These are phyloP conservation scores for Botrytis hyacinthi DNA, from an alignment of 2,329 filamentous ascomycete species.

Conservation along the genomic window DNA sequence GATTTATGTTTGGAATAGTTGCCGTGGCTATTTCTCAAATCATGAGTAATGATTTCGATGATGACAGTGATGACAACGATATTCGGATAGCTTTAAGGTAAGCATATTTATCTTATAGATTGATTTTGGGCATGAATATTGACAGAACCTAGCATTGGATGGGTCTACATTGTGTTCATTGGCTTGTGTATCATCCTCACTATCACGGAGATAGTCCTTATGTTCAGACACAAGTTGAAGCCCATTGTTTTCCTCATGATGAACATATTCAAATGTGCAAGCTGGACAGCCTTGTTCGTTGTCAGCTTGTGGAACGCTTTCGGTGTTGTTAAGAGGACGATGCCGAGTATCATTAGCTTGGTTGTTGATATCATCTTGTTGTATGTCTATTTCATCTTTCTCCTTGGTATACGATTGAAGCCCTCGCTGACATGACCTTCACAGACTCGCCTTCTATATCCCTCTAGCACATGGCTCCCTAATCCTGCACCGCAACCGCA, in stretches of 20 bases:
- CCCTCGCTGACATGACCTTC: not conserved
- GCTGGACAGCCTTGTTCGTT: conserved; percentile 29
- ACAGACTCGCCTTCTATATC: conserved; percentile 31
- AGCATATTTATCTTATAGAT: not conserved
- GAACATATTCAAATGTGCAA: conserved; percentile 28
- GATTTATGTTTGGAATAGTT: not conserved
- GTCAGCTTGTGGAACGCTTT: conserved; percentile 23
- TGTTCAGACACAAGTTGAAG: conserved; percentile 29
- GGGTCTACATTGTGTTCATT: conserved; percentile 3
- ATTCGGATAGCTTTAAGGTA: not conserved
- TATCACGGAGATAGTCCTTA: conserved; percentile 32
- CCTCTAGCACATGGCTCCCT: conserved; percentile 33
- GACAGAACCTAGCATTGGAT: conserved; percentile 7
- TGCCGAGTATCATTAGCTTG: conserved; percentile 17
- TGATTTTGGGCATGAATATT: not conserved
- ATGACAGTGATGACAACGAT: not conserved
- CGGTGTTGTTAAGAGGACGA: not conserved
- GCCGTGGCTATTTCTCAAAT: not conserved
- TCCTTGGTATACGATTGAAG: not conserved
- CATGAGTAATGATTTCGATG: not conserved
- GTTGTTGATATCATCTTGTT: conserved; percentile 28
- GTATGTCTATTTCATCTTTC: conserved; percentile 19
- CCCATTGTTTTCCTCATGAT: conserved; percentile 31
- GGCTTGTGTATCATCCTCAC: conserved; percentile 29
- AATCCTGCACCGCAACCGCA: conserved; percentile 28